Evolutionary conservation across 2,329 filamentous ascomycete genomes (phyloP), one percentile per base, ranked within the genome.

Genomic region (Pseudogymnoascus sp.): DNA sequence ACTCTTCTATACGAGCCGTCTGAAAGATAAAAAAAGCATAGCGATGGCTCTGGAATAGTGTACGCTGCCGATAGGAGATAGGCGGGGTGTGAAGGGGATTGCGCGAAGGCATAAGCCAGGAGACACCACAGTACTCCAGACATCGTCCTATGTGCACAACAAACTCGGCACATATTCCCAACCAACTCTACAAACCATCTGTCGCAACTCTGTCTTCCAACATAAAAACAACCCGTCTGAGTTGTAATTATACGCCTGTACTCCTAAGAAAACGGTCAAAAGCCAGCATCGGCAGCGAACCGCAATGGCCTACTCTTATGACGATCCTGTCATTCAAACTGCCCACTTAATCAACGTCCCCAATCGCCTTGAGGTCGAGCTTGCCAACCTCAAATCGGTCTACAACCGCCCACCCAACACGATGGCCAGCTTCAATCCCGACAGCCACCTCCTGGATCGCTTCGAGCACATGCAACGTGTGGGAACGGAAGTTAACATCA

Each of bases 401-500:
- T 64, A 65, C 40, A 63, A 66, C 56, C 66, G 9, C 16, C 46
- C 46, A 49, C 38, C 21, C 40, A 40, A 14, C 25, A 53, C 46
- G 23, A 53, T 53, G 46, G 46, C 23, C 46, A 12, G 9, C 25
- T 53, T 56, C 61, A 63, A 42, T 36, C 62, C 49, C 3, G 38
- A 63, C 23, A 60, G 36, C 36, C 53, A 59, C 21, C 46, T 60
- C 18, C 9, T 60, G 14, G 38, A 36, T 14, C 36, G 36, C 49
- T 59, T 59, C 21, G 25, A 60, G 16, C 18, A 42, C 16, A 34
- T 63, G 28, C 62, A 56, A 46, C 46, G 34, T 60, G 49, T 60
- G 23, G 34, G 16, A 31, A 36, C 63, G 56, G 64, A 65, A 42
- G 53, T 68, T 75, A 74, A 77, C 67, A 42, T 65, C 3, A 66